Percentiles rank a stretch among this genome's conserved stretches.
phyloP scores from a whole-genome alignment of 2,329 filamentous ascomycete species.

The Pyrenophora tritici-repentis region DNA sequence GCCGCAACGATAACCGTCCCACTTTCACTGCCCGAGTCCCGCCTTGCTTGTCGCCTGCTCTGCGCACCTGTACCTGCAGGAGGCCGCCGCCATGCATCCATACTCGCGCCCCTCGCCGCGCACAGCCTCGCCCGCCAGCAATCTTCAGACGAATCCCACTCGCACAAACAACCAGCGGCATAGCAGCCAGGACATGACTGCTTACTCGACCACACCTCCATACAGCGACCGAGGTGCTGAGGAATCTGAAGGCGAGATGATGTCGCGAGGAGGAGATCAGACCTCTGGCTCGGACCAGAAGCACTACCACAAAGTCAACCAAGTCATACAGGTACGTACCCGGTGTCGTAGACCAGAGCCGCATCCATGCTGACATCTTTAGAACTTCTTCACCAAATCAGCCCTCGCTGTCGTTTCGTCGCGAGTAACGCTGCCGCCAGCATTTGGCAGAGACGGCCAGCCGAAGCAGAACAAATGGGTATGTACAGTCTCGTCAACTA shows the following conservation, averaged over 20 bases:
- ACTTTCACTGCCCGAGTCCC: constrained; percentile 15
- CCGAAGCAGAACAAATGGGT: constrained; percentile 87
- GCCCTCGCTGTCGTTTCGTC: constrained; percentile 83
- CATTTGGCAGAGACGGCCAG: constrained; percentile 61
- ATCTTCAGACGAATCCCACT: constrained; percentile 72
- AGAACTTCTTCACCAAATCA: constrained; percentile 93
- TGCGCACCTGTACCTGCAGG: constrained; percentile 24
- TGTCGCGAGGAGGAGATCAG: constrained; percentile 38
- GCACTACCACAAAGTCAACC: constrained; percentile 71
- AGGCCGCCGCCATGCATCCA: constrained; percentile 71
- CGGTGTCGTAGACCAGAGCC: background rate
- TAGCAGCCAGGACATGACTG: constrained; percentile 57
- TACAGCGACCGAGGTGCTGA: constrained; percentile 57
- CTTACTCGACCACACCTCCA: constrained; percentile 57
- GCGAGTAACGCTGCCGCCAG: constrained; percentile 70
- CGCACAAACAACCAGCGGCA: constrained; percentile 77
- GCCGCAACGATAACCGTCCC: constrained; percentile 40
- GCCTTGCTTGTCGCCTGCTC: constrained; percentile 14
- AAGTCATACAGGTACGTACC: constrained; percentile 80
- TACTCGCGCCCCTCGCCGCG: constrained; percentile 77
- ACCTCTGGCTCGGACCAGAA: constrained; percentile 39
- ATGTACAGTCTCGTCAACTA: constrained; percentile 44
- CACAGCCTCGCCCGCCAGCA: constrained; percentile 73
- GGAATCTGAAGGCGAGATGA: constrained; percentile 55
- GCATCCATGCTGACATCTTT: constrained; percentile 29